Percentiles rank a stretch among this genome's conserved stretches.
These are phyloP conservation scores for Chenopodium suecicum DNA, from an alignment of 148 eudicot species.

Conservation along the genomic window DNA sequence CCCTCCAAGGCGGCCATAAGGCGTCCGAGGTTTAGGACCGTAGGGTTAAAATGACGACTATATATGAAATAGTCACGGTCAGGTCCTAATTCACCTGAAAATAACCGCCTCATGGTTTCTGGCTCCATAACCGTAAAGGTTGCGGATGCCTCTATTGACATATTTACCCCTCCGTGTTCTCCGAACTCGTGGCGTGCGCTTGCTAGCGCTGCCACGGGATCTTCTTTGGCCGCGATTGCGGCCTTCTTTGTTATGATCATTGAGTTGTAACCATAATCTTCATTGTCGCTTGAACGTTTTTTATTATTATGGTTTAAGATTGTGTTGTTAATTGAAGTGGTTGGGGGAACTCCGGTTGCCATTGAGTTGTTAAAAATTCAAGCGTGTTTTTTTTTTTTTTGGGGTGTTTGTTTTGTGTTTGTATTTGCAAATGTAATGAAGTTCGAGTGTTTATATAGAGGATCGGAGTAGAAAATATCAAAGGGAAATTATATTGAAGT, in stretches of 20 bases:
- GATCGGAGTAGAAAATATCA: background rate
- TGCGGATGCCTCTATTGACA: conserved; percentile 97
- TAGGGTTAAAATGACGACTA: conserved; percentile 95
- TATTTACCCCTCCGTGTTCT: conserved; percentile 97
- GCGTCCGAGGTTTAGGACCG: conserved; percentile 79
- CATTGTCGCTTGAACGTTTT: conserved; percentile 44
- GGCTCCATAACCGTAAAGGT: conserved; percentile 99
- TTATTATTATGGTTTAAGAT: conserved; percentile 14
- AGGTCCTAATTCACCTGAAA: conserved; percentile 83
- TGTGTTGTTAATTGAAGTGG: background rate
- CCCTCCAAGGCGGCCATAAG: conserved; percentile 96
- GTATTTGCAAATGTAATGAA: background rate
- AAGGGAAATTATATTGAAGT: background rate
- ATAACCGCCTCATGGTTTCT: conserved; percentile 74
- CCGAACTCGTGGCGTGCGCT: conserved; percentile 82
- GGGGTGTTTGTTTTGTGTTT: background rate
- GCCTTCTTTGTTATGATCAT: background rate
- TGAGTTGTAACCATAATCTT: background rate
- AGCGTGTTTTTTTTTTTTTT: background rate
- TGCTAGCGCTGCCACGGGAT: conserved; percentile 66
- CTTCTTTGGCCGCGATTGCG: conserved; percentile 17
- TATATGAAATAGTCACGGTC: conserved; percentile 82
- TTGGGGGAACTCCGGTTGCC: conserved; percentile 7
- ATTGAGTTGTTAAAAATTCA: background rate
- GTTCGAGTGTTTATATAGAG: background rate